Conservation (phyloP, 2,329 filamentous ascomycete genomes). For the Biscogniauxia mediterranea region DNA sequence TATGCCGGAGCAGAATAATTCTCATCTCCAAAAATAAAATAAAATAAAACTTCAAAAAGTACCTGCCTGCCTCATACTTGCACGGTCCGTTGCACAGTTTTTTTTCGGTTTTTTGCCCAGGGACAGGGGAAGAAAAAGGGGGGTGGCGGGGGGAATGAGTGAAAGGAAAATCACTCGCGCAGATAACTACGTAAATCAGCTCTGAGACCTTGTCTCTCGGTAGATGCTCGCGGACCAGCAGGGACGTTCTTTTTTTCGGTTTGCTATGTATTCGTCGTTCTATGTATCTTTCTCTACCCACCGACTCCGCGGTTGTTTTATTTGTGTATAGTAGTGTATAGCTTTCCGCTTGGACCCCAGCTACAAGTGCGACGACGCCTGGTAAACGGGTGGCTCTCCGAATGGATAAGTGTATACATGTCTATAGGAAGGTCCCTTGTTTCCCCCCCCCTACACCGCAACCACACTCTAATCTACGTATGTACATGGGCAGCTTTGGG, state of each 20-base stretch:
- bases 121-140: background rate
- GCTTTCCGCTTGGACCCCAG: background rate
- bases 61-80: background rate
- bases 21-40: no score
- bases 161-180: background rate
- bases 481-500: background rate
- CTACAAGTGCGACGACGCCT: background rate
- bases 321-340: background rate
- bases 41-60: background rate
- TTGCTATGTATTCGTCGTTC: background rate
- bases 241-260: background rate
- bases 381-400: background rate
- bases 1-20: no score
- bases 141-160: background rate
- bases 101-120: background rate
- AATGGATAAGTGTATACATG: background rate
- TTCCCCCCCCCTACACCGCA: background rate
- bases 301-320: background rate
- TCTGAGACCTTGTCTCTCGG: background rate
- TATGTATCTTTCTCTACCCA: background rate
- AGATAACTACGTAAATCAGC: background rate
- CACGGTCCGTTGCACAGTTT: background rate
- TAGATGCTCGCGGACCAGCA: background rate
- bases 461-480: background rate
- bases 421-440: background rate